Conservation (phyloP, 306 rosid species). For the Sesbania bispinosa region DNA sequence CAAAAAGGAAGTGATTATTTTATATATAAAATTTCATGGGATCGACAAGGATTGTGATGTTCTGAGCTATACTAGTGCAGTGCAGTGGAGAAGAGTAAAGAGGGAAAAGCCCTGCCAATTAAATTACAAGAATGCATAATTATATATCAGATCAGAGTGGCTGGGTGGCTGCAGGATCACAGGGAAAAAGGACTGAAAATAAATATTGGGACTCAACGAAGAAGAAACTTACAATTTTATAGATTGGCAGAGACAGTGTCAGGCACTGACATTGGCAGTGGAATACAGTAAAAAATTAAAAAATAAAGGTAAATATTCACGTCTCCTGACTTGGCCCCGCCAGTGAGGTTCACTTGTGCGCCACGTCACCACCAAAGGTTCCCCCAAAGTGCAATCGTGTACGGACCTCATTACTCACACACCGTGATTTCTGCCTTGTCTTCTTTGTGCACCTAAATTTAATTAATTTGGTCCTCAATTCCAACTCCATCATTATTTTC, state of each 20-base stretch:
- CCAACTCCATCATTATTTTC: too few relatives aligned
- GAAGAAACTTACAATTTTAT: conserved; percentile 15
- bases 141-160: too few relatives aligned
- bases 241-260: conserved; percentile 9
- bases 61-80: neutral
- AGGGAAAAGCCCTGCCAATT: neutral
- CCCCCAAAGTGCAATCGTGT: neutral
- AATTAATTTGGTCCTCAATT: too few relatives aligned
- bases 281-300: neutral
- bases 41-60: conserved; percentile 4
- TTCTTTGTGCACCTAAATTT: too few relatives aligned
- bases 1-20: too few relatives aligned
- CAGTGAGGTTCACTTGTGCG: neutral
- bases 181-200: conserved; percentile 9
- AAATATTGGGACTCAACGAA: conserved; percentile 27
- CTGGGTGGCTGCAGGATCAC: too few relatives aligned
- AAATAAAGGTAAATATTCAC: neutral
- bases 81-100: neutral
- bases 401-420: neutral
- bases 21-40: neutral
- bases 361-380: neutral
- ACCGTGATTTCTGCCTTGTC: neutral
- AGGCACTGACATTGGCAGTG: neutral
- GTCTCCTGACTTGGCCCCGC: neutral
- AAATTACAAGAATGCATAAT: neutral